Base-by-base conservation (phyloP, 2,329 filamentous ascomycete species). In the Phaeosphaeriaceae sp. region DNA sequence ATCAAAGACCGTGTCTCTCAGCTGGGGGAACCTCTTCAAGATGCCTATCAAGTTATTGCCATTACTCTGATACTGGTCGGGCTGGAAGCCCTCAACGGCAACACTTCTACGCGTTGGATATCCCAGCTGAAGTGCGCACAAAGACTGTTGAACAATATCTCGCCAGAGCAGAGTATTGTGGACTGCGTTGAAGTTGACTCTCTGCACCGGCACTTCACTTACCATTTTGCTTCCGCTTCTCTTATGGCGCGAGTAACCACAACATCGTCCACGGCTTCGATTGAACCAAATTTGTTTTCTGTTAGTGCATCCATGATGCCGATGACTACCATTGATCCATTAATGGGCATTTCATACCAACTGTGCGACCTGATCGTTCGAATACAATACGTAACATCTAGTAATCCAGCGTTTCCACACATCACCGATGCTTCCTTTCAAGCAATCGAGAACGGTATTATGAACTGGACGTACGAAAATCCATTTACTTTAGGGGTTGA, bases 341-440 rank as follows among this genome's bases (percentile, higher is more conserved):
- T 72, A 4, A 72, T 72, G 70, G 70, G 70, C 11, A 69, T 72
- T 6, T 61, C 63, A 4, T 71, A 71, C 40, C 60, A 70, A 39
- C 52, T 72, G 7, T 72, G 67, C 50, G 60, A 65, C 6, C 56
- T 71, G 4, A 71, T 71, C 37, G 64, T 61, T 18, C 62, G 66
- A 12, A 72, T 72, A 6, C 68, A 68, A 50, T 71, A 70, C 34
- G 60, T 72, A 2, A 67, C 60, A n/a, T 54, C 60, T 2, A 50
- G 61, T n/a, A 63, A 63, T 30, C 63, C 68, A 5, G 67, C 68
- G 3, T 72, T 71, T 42, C 69, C 68, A 1, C 57, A 64, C 16
- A 58, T 70, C 15, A 65, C 66, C 4, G 61, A 70, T 50, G 70
- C 70, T 9, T 65, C 68, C 0, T 72, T 72, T 44, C 52, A 61